These are phyloP conservation scores for Fusarium nygamai DNA, from an alignment of 2,329 filamentous ascomycete species.

Conservation along the genomic window DNA sequence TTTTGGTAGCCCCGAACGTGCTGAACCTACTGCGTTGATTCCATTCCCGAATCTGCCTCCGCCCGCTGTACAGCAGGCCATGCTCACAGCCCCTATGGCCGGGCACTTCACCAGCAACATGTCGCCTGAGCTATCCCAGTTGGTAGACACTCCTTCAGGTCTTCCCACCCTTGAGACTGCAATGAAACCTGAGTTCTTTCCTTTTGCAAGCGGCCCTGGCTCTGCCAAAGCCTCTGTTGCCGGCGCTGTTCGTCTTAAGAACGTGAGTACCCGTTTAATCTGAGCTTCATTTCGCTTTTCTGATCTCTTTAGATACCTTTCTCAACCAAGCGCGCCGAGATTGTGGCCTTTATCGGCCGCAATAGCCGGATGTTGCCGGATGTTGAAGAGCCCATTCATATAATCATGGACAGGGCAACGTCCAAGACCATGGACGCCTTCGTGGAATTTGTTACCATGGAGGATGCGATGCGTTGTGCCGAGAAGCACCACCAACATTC, in stretches of 20 bases:
- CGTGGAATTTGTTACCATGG: slow-evolving; percentile 64
- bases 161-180: slow-evolving; percentile 50
- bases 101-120: slow-evolving; percentile 38
- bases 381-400: slow-evolving; percentile 65
- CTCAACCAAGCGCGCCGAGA: slow-evolving; percentile 60
- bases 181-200: slow-evolving; percentile 54
- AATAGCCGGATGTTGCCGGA: slow-evolving; percentile 66
- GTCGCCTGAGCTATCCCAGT: slow-evolving; percentile 51
- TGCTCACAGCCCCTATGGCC: slow-evolving; percentile 13
- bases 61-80: slow-evolving; percentile 21
- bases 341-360: slow-evolving; percentile 68
- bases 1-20: slow-evolving; percentile 19
- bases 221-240: slow-evolving; percentile 44
- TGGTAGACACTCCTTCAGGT: slow-evolving; percentile 49
- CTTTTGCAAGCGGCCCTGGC: slow-evolving; percentile 56
- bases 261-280: slow-evolving; percentile 52
- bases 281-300: neutral
- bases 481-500: slow-evolving; percentile 56
- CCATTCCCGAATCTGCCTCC: slow-evolving; percentile 14
- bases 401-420: slow-evolving; percentile 71
- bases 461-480: slow-evolving; percentile 64
- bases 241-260: slow-evolving; percentile 61
- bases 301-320: slow-evolving; percentile 64
- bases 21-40: slow-evolving; percentile 7
- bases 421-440: slow-evolving; percentile 71